Evolutionary conservation across 2,329 filamentous ascomycete species (phyloP).

Genomic region (Clarireedia monteithiana): DNA sequence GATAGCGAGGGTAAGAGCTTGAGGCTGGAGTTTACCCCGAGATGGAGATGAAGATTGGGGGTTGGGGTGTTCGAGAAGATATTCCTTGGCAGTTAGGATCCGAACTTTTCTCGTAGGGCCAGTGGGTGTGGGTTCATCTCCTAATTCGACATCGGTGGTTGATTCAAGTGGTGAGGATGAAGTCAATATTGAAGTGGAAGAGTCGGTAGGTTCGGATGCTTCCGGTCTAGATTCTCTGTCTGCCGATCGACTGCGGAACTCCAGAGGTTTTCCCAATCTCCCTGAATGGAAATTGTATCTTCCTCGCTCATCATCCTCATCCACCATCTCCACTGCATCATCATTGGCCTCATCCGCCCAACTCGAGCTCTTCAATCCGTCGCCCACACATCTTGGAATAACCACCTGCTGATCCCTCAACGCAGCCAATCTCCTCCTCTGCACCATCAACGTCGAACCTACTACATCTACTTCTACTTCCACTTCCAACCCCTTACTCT

Average conservation of each 20-base stretch:
- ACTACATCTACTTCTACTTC: background rate
- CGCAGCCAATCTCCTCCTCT: constrained; percentile 11
- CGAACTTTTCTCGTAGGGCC: background rate
- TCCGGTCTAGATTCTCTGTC: too few species aligned
- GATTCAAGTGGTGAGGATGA: background rate
- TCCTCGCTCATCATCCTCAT: too few species aligned
- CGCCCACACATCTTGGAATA: constrained; percentile 15
- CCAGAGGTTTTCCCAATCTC: too few species aligned
- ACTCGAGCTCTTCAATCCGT: constrained; percentile 7
- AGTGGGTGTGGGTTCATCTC: background rate
- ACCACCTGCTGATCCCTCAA: constrained; percentile 13
- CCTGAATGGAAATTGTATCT: too few species aligned
- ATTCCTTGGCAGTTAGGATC: background rate
- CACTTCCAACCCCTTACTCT: background rate
- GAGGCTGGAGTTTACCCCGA: background rate
- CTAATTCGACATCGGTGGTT: background rate
- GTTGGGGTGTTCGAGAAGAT: background rate
- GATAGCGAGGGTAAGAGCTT: background rate
- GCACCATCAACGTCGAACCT: background rate
- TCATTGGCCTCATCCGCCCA: constrained; percentile 23
- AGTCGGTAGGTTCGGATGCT: too few species aligned
- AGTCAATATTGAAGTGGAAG: background rate
- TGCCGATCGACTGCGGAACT: too few species aligned
- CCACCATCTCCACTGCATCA: background rate
- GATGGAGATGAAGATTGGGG: background rate